phyloP scores from a whole-genome alignment of 495 filamentous ascomycete species.

The Apodospora peruviana region DNA sequence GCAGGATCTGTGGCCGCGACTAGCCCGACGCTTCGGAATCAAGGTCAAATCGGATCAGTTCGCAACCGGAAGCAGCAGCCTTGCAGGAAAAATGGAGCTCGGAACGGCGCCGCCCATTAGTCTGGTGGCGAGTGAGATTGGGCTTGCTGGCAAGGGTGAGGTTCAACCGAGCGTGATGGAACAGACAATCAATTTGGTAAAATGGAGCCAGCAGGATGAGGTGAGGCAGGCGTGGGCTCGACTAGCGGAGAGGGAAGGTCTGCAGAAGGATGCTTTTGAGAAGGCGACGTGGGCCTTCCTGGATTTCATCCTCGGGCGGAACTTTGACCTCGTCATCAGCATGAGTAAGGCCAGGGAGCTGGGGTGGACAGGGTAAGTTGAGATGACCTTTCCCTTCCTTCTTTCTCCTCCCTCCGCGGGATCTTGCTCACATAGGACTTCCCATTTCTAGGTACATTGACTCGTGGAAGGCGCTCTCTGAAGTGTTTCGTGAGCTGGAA shows the following conservation, averaged over 20 bases:
- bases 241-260: conserved; percentile 39
- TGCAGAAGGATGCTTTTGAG: conserved; percentile 45
- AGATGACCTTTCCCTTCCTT: neutral
- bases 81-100: conserved; percentile 17
- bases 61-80: conserved; percentile 3
- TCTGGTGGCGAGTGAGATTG: conserved; percentile 31
- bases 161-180: conserved; percentile 30
- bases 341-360: conserved; percentile 55
- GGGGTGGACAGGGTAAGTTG: conserved; percentile 36
- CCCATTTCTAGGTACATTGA: conserved; percentile 33
- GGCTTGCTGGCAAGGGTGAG: conserved; percentile 26
- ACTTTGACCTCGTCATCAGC: conserved; percentile 43
- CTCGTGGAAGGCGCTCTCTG: conserved; percentile 47
- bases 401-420: neutral
- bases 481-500: conserved; percentile 38
- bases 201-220: conserved; percentile 46
- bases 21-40: conserved; percentile 41
- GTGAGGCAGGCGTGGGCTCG: conserved; percentile 44
- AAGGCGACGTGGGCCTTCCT: conserved; percentile 54
- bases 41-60: conserved; percentile 44
- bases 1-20: conserved; percentile 51
- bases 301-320: conserved; percentile 45
- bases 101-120: conserved; percentile 37
- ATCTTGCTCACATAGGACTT: too few relatives aligned
- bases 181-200: conserved; percentile 43